Evolutionary conservation across 345 rosid species (phyloP).

Genomic region (Sonneratia alba): DNA sequence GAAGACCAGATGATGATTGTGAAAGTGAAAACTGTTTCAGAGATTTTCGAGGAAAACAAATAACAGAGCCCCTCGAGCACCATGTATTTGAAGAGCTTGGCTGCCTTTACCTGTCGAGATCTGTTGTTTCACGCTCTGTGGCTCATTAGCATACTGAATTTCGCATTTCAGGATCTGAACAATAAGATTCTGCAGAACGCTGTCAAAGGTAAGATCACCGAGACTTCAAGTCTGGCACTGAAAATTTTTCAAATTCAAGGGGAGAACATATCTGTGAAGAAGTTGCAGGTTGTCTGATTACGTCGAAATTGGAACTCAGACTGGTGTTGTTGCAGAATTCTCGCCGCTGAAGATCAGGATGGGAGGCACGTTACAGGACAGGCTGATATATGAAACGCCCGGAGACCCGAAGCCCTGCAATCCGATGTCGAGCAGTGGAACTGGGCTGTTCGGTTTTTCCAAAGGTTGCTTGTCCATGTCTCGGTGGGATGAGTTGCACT

Average conservation of each 20-base stretch:
- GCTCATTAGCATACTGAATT: not conserved
- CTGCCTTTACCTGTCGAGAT: not conserved
- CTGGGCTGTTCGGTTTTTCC: slow-evolving; percentile 49
- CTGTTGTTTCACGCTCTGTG: not conserved
- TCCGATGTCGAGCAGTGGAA: slow-evolving; percentile 25
- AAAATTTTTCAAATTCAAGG: not conserved
- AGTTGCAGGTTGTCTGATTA: not conserved
- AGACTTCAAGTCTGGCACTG: no score
- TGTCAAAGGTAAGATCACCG: slow-evolving; percentile 32
- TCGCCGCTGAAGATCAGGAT: slow-evolving; percentile 64
- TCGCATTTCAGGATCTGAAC: slow-evolving; percentile 38
- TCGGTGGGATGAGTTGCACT: slow-evolving; percentile 60
- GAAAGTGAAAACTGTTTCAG: not conserved
- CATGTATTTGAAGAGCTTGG: not conserved
- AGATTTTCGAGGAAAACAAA: not conserved
- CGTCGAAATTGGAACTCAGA: not conserved
- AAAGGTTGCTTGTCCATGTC: slow-evolving; percentile 55
- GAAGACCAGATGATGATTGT: not conserved
- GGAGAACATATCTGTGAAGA: not conserved
- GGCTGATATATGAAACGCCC: slow-evolving; percentile 32
- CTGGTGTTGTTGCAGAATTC: slow-evolving; percentile 41
- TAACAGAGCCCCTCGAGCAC: no score
- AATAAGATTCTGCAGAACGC: slow-evolving; percentile 52
- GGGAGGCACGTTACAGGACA: slow-evolving; percentile 73
- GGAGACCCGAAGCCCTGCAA: slow-evolving; percentile 29